Evolutionary conservation across 164 flowering plant species (phyloP), one percentile per base, ranked within the genome.

Genomic region (Saururus chinensis): DNA sequence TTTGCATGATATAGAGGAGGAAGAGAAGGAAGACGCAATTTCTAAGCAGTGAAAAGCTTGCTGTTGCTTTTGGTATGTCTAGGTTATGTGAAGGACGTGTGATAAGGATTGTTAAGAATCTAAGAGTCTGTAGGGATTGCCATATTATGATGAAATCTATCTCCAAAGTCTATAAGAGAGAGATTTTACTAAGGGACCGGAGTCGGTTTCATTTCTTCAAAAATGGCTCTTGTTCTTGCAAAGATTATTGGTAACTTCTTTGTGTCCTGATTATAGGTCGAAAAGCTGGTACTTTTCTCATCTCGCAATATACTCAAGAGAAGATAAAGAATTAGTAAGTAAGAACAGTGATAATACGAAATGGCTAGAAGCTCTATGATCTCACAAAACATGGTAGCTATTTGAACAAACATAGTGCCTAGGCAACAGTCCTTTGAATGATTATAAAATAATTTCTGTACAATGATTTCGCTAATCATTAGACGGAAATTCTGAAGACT

Each of bases 81-180:
- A 81, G 80, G 70, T 60, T 80, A 67, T 57, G 66, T 19, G 58
- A 64, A 25, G 82, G 81, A 68, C 72, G 60, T 20, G 40, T 51
- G 19, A 75, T 85, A 62, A 77, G 84, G 70, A 70, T 87, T 56
- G 84, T 85, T 65, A 87, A 87, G 80, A 83, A 85, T 72, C 63
- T 85, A 75, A 78, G 90, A 70, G 71, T 82, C 56, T 87, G 90
- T 70, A 74, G 66, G 69, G 90, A 87, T 66, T 85, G 95, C 56
- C 88, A 87, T 68, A 72, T 62, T 14, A 81, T 80, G 25, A 83
- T 87, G 86, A 83, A 76, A 72, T 65, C 83, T 59, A 71, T 87
- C 21, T 83, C 86, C 19, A 75, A 75, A 72, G 76, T 83, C 40
- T 85, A 80, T 68, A 41, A 56, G 24, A 14, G 79, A 65, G 84